A percentile compares a stretch with the other conserved stretches of the same genome.
These are phyloP conservation scores for Cylindrotheca fusiformis DNA, from an alignment of 108 stramenopile species.

Conservation along the genomic window DNA sequence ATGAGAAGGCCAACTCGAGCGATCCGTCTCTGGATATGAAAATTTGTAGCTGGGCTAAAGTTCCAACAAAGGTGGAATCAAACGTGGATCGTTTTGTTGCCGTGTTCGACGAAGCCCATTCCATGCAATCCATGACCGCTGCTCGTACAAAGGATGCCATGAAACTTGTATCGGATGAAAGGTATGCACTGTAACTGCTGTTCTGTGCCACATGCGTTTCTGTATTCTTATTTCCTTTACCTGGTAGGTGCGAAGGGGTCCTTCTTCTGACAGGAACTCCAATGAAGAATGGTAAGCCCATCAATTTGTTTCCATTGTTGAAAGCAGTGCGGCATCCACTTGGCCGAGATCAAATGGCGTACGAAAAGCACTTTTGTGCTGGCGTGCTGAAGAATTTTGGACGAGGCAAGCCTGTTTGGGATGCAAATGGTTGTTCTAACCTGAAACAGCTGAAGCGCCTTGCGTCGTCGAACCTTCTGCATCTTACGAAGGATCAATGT, in stretches of 20 bases:
- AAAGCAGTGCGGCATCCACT: slow-evolving; percentile 78
- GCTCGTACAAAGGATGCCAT: slow-evolving; percentile 62
- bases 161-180: slow-evolving; percentile 37
- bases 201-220: not conserved
- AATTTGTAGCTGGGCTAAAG: slow-evolving; percentile 63
- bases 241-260: slow-evolving; percentile 62
- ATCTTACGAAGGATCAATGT: slow-evolving; percentile 85
- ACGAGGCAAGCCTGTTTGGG: slow-evolving; percentile 51
- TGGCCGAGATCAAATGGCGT: slow-evolving; percentile 65
- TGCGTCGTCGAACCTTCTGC: slow-evolving; percentile 62
- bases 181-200: slow-evolving; percentile 9
- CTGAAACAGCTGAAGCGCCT: slow-evolving; percentile 39
- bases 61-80: slow-evolving; percentile 34
- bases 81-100: slow-evolving; percentile 48
- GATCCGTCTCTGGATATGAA: slow-evolving; percentile 25
- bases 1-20: slow-evolving; percentile 16
- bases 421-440: slow-evolving; percentile 53
- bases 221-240: no score
- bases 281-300: slow-evolving; percentile 88
- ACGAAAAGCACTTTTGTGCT: slow-evolving; percentile 74
- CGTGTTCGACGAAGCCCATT: slow-evolving; percentile 78
- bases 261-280: slow-evolving; percentile 85
- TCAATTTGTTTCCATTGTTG: slow-evolving; percentile 80
- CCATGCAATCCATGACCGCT: slow-evolving; percentile 69
- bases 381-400: slow-evolving; percentile 47